Percentiles rank a stretch among this genome's conserved stretches.
Conservation (phyloP, 2,329 filamentous ascomycete species). For the Calonectria pauciramosa region DNA sequence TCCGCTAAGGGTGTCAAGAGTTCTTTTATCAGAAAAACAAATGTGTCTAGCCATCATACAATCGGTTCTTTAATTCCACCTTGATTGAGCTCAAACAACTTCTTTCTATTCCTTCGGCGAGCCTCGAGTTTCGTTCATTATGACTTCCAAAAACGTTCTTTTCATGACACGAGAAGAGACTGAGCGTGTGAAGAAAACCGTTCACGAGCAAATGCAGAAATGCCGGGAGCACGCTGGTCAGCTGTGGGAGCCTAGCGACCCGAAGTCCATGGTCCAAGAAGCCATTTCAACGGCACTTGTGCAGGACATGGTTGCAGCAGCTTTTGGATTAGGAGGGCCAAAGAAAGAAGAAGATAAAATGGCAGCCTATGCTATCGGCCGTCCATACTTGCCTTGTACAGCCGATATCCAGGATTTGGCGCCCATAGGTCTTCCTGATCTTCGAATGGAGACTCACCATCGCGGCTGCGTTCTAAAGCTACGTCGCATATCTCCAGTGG, state of each 20-base stretch:
- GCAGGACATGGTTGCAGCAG: slow-evolving; percentile 47
- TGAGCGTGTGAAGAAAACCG: slow-evolving; percentile 42
- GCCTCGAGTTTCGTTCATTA: not conserved
- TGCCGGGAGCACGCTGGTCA: slow-evolving; percentile 38
- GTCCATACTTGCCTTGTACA: slow-evolving; percentile 44
- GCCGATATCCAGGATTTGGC: slow-evolving; percentile 34
- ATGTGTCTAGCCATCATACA: too few relatives aligned
- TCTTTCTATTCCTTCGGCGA: not conserved
- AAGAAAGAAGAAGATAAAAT: slow-evolving; percentile 40
- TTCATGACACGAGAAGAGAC: slow-evolving; percentile 50
- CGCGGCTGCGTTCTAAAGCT: slow-evolving; percentile 43
- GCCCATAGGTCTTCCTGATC: slow-evolving; percentile 42
- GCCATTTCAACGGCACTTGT: slow-evolving; percentile 49
- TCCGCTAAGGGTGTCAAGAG: not conserved
- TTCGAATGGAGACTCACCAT: slow-evolving; percentile 49
- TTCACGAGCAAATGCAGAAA: slow-evolving; percentile 40
- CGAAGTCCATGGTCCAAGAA: slow-evolving; percentile 38
- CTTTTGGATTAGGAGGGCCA: slow-evolving; percentile 29
- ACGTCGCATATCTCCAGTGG: slow-evolving; percentile 46
- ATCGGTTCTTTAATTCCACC: not conserved
- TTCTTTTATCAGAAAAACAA: not conserved
- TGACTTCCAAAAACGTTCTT: slow-evolving; percentile 45
- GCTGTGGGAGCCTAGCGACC: slow-evolving; percentile 36
- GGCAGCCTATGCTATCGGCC: slow-evolving; percentile 46
- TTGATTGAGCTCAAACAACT: not conserved